Base-by-base conservation (phyloP, 1,284 basidiomycete species). In the Papiliotrema fonsecae region DNA sequence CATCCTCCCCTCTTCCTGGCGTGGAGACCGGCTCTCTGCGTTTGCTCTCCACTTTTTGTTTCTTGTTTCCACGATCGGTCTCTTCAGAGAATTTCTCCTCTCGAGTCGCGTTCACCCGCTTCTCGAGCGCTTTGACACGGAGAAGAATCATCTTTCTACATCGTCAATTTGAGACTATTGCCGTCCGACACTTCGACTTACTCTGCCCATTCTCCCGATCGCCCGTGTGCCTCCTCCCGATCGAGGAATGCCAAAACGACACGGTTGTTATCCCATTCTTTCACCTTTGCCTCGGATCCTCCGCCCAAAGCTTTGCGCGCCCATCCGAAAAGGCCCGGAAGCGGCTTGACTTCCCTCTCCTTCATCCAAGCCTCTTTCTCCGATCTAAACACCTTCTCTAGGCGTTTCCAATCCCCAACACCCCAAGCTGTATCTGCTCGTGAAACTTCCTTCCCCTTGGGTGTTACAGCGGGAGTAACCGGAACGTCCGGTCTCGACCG, bases 221-320 rank as follows among this genome's bases (percentile, higher is more conserved):
- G 16, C 4, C 34, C 57, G 6, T 76, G 74, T 22, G 83, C 66
- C 18, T 83, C 75, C 66, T 84, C 82, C 47, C 85, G 82, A 6
- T 82, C 82, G 56, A 88, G 83, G 63, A 86, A 89, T 24, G 79
- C 79, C 65, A 87, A 85, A 27, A 89, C 76, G 32, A 77, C 66
- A 65, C 83, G 86, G 83, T 84, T 87, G 50, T 84, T 82, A 25
- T 81, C 79, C 64, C 85, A 86, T 6, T 78, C 77, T n/a, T n/a
- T n/a, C n/a, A n/a, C n/a, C 83, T 85, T 87, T 32, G 70, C 75
- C 14, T 73, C 22, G 55, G 67, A 56, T 16, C 37, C 50, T n/a
- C 32, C 45, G 11, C 42, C 34, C 7, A 48, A 47, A 3, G 35
- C 45, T 40, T 52, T 44, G 45, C 49, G 58, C n/a, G 60, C 57